These are phyloP conservation scores for Grigorovia jiainica DNA, from an alignment of 805 yeast genomes.

Conservation along the genomic window DNA sequence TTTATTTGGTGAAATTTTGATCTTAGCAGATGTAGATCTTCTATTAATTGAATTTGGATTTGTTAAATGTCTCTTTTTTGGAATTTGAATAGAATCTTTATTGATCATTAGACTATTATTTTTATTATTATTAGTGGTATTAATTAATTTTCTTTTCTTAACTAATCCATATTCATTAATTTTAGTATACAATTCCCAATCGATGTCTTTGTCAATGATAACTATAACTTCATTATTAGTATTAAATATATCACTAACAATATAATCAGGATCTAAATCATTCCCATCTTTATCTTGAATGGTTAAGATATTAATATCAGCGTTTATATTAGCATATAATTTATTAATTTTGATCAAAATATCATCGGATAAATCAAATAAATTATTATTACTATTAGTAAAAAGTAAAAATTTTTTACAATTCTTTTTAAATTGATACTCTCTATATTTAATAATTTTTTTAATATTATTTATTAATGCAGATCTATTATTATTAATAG, in stretches of 20 bases:
- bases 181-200: slow-evolving; percentile 15
- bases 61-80: slow-evolving; percentile 8
- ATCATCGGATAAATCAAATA: slow-evolving; percentile 43
- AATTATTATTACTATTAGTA: slow-evolving; percentile 36
- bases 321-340: slow-evolving; percentile 51
- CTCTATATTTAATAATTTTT: neutral
- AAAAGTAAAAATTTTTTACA: slow-evolving; percentile 52
- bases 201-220: slow-evolving; percentile 32
- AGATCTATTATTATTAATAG: too few relatives aligned
- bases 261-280: slow-evolving; percentile 71
- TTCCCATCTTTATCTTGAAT: slow-evolving; percentile 59
- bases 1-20: slow-evolving; percentile 29
- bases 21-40: slow-evolving; percentile 30
- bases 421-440: slow-evolving; percentile 1
- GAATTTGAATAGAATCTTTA: neutral
- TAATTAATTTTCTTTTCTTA: slow-evolving; percentile 14
- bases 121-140: slow-evolving; percentile 3
- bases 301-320: slow-evolving; percentile 41
- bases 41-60: slow-evolving; percentile 4
- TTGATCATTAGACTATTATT: neutral
- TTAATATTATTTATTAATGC: neutral
- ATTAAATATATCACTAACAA: slow-evolving; percentile 53
- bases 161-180: slow-evolving; percentile 1
- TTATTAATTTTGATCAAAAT: slow-evolving; percentile 45
- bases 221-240: slow-evolving; percentile 38